Percentiles rank a stretch among this genome's conserved stretches.
Evolutionary conservation across 73 alveolate genomes (phyloP).

Genomic region (Tetrahymena malaccensis): DNA sequence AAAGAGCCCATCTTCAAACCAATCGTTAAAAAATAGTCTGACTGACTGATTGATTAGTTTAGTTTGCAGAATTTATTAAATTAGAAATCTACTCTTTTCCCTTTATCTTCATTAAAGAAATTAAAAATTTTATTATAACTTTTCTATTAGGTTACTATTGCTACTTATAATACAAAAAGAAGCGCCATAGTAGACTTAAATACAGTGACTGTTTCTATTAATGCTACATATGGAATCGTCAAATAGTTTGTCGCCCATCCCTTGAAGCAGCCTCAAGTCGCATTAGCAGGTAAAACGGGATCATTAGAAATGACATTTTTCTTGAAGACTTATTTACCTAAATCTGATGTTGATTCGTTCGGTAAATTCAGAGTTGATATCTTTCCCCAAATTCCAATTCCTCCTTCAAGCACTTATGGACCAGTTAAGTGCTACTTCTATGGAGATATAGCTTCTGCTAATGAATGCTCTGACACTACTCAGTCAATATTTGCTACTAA

Average conservation of each 20-base stretch:
- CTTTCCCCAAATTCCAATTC: background rate
- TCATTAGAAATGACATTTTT: background rate
- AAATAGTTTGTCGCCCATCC: background rate
- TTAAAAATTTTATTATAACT: background rate
- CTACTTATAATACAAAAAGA: background rate
- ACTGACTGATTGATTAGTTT: too few relatives aligned
- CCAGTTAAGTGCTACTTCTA: background rate
- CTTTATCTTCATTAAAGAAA: background rate
- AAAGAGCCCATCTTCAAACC: too few relatives aligned
- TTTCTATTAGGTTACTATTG: background rate
- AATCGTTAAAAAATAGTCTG: too few relatives aligned
- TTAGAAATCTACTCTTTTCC: background rate
- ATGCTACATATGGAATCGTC: background rate
- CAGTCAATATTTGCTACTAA: background rate
- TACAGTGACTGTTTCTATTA: background rate
- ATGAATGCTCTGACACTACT: background rate
- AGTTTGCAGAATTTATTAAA: too few relatives aligned
- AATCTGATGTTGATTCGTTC: background rate
- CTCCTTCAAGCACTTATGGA: background rate
- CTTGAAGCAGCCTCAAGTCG: background rate
- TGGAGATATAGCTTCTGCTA: background rate
- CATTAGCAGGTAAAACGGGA: background rate
- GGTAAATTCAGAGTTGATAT: background rate
- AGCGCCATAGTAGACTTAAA: background rate
- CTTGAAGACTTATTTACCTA: background rate